Conservation (phyloP, 2,329 filamentous ascomycete genomes). For the Fusarium proliferatum region DNA sequence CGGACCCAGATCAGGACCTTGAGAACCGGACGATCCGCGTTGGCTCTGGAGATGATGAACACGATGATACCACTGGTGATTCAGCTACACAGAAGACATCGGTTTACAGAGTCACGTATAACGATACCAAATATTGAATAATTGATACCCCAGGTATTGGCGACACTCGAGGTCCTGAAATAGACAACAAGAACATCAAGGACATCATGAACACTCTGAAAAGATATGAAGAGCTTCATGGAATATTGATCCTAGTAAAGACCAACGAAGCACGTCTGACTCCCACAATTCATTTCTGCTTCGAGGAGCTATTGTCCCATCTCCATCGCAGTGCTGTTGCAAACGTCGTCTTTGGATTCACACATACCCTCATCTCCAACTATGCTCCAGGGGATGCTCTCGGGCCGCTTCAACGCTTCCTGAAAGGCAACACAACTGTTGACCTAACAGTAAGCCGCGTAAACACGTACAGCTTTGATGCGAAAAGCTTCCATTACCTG, state of each 20-base stretch:
- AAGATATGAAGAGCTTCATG: conserved; percentile 24
- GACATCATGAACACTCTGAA: conserved; percentile 12
- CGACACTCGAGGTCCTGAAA: conserved; percentile 19
- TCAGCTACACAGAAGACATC: conserved; percentile 23
- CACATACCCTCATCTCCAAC: conserved; percentile 12
- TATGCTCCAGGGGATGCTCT: conserved; percentile 16
- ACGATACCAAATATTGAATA: background rate
- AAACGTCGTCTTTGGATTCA: conserved; percentile 35
- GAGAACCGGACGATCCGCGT: conserved; percentile 12
- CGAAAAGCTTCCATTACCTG: conserved; percentile 30
- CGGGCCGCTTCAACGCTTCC: background rate
- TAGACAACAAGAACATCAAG: conserved; percentile 25
- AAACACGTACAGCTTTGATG: conserved; percentile 32
- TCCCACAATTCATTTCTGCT: conserved; percentile 18
- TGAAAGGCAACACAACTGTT: background rate
- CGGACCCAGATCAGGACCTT: background rate
- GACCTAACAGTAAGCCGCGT: background rate
- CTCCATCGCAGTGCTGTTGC: conserved; percentile 22
- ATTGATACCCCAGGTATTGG: conserved; percentile 32
- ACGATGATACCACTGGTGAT: conserved; percentile 10
- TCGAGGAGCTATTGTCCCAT: conserved; percentile 14
- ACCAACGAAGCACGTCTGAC: conserved; percentile 16
- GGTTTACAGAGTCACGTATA: conserved; percentile 1
- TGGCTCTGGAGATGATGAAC: conserved; percentile 20
- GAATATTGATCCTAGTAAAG: conserved; percentile 28